Percentiles rank a stretch among this genome's conserved stretches.
Evolutionary conservation across 2,329 filamentous ascomycete genomes (phyloP).

Genomic region (Colletotrichum trifolii): DNA sequence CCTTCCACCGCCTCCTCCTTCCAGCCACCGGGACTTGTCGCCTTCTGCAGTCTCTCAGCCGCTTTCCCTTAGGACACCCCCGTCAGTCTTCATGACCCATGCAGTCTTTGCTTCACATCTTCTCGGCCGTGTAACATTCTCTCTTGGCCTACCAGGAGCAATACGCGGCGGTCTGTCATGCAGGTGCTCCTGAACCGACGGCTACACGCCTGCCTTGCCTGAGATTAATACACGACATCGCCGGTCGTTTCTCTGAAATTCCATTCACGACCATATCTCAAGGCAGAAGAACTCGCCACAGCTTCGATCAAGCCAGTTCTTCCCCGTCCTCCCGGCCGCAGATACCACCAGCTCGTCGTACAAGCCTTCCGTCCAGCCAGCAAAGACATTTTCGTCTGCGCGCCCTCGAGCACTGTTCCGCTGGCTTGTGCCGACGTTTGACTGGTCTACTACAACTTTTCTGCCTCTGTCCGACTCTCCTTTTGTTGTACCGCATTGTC

Average conservation of each 20-base stretch:
- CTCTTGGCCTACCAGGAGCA: conserved; percentile 9
- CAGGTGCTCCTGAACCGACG: conserved; percentile 13
- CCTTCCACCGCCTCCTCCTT: neutral
- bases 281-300: neutral
- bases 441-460: too few relatives aligned
- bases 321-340: neutral
- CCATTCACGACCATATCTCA: neutral
- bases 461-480: too few relatives aligned
- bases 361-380: conserved; percentile 9
- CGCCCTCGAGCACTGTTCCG: conserved; percentile 8
- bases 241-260: neutral
- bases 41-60: conserved; percentile 4
- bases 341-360: conserved; percentile 26
- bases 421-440: too few relatives aligned
- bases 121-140: conserved; percentile 28
- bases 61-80: neutral
- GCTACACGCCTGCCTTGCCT: conserved; percentile 28
- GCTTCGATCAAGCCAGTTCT: neutral
- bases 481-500: too few relatives aligned
- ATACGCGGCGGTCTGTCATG: conserved; percentile 19
- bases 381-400: conserved; percentile 5
- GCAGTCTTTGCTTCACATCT: conserved; percentile 13
- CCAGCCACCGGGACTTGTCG: neutral
- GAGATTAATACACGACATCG: conserved; percentile 31
- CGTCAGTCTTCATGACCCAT: conserved; percentile 16